Base-by-base conservation (phyloP, 23 red algal genomes). In the Chondrus crispus region DNA sequence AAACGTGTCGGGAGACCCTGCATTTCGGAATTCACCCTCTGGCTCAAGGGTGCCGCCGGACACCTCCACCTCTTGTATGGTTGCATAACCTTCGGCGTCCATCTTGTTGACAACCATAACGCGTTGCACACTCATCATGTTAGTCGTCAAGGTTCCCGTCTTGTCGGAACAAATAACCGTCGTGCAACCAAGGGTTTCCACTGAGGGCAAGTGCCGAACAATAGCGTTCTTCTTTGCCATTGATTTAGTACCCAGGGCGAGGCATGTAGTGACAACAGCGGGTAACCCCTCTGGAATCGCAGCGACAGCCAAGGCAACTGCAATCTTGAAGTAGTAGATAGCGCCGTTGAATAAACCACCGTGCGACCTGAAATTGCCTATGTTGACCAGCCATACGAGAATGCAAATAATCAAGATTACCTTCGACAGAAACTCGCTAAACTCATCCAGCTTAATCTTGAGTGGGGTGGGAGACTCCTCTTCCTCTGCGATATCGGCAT, bases 291-390 rank as follows among this genome's bases (percentile, higher is more conserved):
- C 97, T 46, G 97, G 97, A 82, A 99, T 99, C 10, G 97, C 97
- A 43, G 97, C 97, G 20, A 99, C 97, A 66, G 97, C 97, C 74
- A 99, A 52, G 53, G 97, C 97, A 44, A 99, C 97, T 3, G 97
- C 97, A 48, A 99, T 99, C 71, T 99, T 99, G 69, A 99, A 99
- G 82, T 99, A 99, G 66, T 99, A 99, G 8, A 99, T 80, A 5
- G 97, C 97, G 37, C 97, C 97, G 37, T 89, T 80, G 19, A 99
- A 45, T 5, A 91, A 22, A 49, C 94, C 93, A 24, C 97, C 97
- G 84, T 96, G 97, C 6, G 72, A 58, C 51, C 55, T 57, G 87
- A 99, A 99, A 62, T 99, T 99, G 12, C 91, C 83, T 28, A 99
- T 82, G 86, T 99, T 99, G 29, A 99, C 94, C 8, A 96, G 45